These are phyloP conservation scores for Leccinum boreale DNA, from an alignment of 768 basidiomycete genomes.

Conservation along the genomic window DNA sequence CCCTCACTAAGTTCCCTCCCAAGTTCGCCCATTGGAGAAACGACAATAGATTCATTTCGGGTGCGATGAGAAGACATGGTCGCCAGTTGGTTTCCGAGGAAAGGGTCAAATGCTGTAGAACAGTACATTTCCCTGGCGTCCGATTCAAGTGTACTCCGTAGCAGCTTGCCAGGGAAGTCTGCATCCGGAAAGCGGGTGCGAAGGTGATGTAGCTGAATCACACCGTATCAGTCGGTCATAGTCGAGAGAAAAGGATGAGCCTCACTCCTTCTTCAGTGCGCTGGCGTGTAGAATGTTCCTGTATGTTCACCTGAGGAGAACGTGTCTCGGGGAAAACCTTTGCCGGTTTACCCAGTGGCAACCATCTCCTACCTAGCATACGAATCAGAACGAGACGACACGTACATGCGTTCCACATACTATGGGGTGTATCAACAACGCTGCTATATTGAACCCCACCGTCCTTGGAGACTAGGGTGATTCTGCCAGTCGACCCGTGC, in stretches of 20 bases:
- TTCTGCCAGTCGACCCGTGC: constrained; percentile 52
- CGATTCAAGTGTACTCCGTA: constrained; percentile 51
- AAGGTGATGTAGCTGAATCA: constrained; percentile 62
- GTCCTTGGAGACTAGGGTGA: constrained; percentile 46
- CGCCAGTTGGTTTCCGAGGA: constrained; percentile 52
- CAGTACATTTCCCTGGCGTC: constrained; percentile 38
- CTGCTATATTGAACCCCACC: constrained; percentile 53
- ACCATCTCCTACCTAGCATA: constrained; percentile 30
- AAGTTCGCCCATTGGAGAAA: constrained; percentile 65
- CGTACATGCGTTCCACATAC: constrained; percentile 11
- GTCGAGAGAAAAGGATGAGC: not conserved
- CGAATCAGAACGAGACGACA: constrained; percentile 5
- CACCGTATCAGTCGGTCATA: not conserved
- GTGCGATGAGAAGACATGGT: constrained; percentile 30
- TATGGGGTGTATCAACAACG: constrained; percentile 30
- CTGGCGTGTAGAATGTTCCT: constrained; percentile 38
- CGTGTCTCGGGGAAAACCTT: constrained; percentile 61
- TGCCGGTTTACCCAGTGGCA: constrained; percentile 30
- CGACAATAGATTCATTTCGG: constrained; percentile 34
- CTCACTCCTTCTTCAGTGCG: constrained; percentile 67
- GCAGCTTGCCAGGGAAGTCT: constrained; percentile 67
- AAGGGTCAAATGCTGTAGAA: constrained; percentile 53
- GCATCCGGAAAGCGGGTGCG: constrained; percentile 70
- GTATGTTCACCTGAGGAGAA: constrained; percentile 29
- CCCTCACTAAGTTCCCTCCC: constrained; percentile 58